These are phyloP conservation scores for Globisporangium rhizosaccharum DNA, from an alignment of 352 stramenopile species.

Conservation along the genomic window DNA sequence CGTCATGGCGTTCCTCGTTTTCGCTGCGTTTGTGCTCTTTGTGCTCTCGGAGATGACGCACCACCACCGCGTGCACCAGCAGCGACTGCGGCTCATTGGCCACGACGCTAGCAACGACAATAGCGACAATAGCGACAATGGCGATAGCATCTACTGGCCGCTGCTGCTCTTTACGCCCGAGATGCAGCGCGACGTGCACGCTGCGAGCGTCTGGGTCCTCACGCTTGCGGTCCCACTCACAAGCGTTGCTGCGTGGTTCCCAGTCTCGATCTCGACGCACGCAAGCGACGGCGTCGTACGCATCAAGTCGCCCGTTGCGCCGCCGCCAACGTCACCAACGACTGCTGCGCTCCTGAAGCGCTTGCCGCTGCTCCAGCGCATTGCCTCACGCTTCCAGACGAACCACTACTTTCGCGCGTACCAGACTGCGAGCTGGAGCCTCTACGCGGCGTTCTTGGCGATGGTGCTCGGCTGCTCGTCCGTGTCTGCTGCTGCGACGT, in stretches of 20 bases:
- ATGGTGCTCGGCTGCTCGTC: conserved; percentile 31
- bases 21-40: conserved; percentile 62
- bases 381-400: conserved; percentile 22
- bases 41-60: conserved; percentile 46
- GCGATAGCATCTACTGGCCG: background rate
- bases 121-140: too few relatives aligned
- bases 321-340: conserved; percentile 20
- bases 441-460: conserved; percentile 51
- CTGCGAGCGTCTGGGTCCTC: conserved; percentile 35
- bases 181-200: conserved; percentile 31
- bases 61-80: conserved; percentile 22
- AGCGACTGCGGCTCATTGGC: background rate
- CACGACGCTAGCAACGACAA: background rate
- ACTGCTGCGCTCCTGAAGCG: conserved; percentile 15
- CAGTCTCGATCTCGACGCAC: conserved; percentile 37
- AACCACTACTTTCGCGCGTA: conserved; percentile 69
- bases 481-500: conserved; percentile 7
- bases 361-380: conserved; percentile 9
- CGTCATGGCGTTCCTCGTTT: conserved; percentile 42
- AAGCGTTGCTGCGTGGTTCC: conserved; percentile 51
- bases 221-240: conserved; percentile 47
- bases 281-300: conserved; percentile 17
- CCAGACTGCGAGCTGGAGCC: conserved; percentile 50
- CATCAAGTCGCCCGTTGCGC: conserved; percentile 26
- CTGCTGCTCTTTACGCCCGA: conserved; percentile 24